Percentiles rank a stretch among this genome's conserved stretches.
Conservation (phyloP, 2,329 filamentous ascomycete species). For the Stachybotrys chartarum region DNA sequence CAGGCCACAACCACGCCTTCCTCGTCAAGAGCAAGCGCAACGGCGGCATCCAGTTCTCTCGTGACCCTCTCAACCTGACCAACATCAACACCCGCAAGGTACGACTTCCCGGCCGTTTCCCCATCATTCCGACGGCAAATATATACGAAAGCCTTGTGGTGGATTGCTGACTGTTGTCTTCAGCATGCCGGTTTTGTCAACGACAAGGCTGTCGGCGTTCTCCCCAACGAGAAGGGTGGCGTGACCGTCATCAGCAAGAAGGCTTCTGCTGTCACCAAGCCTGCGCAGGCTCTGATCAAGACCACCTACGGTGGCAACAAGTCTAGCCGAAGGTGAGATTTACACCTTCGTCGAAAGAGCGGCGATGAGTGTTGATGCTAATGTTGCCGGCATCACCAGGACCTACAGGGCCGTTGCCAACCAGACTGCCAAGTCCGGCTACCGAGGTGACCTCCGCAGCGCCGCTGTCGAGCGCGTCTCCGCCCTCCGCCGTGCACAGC, state of each 20-base stretch:
- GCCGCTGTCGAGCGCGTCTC: constrained; percentile 80
- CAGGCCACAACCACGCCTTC: constrained; percentile 83
- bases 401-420: constrained; percentile 85
- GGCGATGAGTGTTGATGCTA: not conserved
- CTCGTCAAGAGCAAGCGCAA: constrained; percentile 80
- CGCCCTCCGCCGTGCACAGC: constrained; percentile 75
- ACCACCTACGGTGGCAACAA: constrained; percentile 65
- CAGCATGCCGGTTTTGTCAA: constrained; percentile 91
- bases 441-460: constrained; percentile 72
- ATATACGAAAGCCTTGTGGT: not conserved
- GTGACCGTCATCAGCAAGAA: constrained; percentile 84
- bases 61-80: constrained; percentile 85
- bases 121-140: not conserved
- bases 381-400: constrained; percentile 38
- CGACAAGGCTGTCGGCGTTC: constrained; percentile 84
- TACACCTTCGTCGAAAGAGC: not conserved
- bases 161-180: constrained; percentile 25
- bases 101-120: constrained; percentile 11
- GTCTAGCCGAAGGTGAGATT: constrained; percentile 59
- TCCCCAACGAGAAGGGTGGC: constrained; percentile 68
- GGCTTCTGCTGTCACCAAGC: constrained; percentile 62
- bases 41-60: constrained; percentile 84
- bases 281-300: constrained; percentile 57
- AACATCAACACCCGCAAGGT: constrained; percentile 94
- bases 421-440: constrained; percentile 74